A percentile compares a stretch with the other conserved stretches of the same genome.
These are phyloP conservation scores for Fraxinus cuspidata DNA, from an alignment of 257 asterid genomes.

Conservation along the genomic window DNA sequence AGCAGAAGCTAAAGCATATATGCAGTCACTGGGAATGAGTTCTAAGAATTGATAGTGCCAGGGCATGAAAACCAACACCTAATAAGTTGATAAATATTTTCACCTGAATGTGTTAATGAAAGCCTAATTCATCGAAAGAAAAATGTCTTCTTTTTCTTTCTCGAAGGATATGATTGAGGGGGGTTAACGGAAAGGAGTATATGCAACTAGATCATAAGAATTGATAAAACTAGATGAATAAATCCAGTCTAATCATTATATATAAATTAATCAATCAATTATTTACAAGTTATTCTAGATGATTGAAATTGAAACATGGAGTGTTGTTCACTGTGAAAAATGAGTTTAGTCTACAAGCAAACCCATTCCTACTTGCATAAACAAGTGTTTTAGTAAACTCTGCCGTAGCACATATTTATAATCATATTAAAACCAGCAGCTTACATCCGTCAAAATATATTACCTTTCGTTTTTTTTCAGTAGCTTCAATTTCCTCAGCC, in stretches of 20 bases:
- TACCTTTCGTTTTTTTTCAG: constrained; percentile 74
- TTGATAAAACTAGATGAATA: not conserved
- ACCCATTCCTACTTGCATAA: not conserved
- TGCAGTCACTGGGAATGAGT: not conserved
- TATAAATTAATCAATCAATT: too few relatives aligned
- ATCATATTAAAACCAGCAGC: constrained; percentile 19
- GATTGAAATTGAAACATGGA: not conserved
- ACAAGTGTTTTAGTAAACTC: not conserved
- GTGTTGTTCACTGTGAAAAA: not conserved
- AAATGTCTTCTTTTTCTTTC: not conserved
- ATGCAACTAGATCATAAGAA: not conserved
- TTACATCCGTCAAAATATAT: not conserved
- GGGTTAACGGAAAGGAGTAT: not conserved
- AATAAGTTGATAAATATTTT: not conserved
- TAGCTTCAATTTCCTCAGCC: constrained; percentile 86
- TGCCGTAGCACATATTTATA: constrained; percentile 27
- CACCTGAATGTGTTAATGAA: not conserved
- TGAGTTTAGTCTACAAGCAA: not conserved
- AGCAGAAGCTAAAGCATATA: not conserved
- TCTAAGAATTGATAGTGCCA: not conserved
- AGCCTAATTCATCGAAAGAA: not conserved
- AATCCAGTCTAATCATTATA: too few relatives aligned
- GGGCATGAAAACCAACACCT: not conserved
- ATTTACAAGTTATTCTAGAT: not conserved
- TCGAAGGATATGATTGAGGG: not conserved